phyloP scores from a whole-genome alignment of 495 filamentous ascomycete genomes.

The Annulohypoxylon nitens region DNA sequence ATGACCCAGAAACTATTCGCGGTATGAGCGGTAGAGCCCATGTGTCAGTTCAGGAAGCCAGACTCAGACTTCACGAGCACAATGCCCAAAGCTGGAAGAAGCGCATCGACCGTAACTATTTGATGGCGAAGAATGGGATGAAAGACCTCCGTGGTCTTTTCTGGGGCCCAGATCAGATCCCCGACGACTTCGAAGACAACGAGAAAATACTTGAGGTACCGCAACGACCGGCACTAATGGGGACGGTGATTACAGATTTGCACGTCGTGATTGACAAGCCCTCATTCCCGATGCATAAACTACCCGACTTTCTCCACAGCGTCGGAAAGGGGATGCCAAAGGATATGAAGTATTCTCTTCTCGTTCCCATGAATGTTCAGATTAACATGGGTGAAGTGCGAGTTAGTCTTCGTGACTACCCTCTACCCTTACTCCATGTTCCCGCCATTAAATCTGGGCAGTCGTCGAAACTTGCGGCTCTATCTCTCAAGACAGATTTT shows the following conservation, averaged over 20 bases:
- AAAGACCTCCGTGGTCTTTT: conserved; percentile 84
- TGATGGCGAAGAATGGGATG: conserved; percentile 77
- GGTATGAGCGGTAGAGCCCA: conserved; percentile 75
- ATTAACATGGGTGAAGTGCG: conserved; percentile 92
- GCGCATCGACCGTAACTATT: conserved; percentile 82
- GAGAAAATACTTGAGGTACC: conserved; percentile 91
- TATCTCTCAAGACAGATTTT: conserved; percentile 90
- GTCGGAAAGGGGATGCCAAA: conserved; percentile 96
- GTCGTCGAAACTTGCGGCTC: conserved; percentile 80
- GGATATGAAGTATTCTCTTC: conserved; percentile 87
- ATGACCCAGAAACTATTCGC: conserved; percentile 81
- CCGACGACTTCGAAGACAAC: conserved; percentile 81
- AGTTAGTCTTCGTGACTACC: conserved; percentile 90
- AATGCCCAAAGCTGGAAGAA: conserved; percentile 94
- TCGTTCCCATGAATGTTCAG: conserved; percentile 90
- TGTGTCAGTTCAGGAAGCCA: conserved; percentile 79
- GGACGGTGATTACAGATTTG: conserved; percentile 83
- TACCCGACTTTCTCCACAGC: conserved; percentile 83
- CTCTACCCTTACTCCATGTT: conserved; percentile 90
- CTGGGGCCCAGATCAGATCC: conserved; percentile 84
- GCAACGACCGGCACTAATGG: conserved; percentile 86
- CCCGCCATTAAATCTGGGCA: conserved; percentile 85
- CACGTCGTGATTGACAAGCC: conserved; percentile 92
- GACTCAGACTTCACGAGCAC: conserved; percentile 77
- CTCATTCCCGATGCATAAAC: conserved; percentile 84